Evolutionary conservation across 257 asterid genomes (phyloP), one percentile per base, ranked within the genome.

Genomic region (Solanum paucissectum): DNA sequence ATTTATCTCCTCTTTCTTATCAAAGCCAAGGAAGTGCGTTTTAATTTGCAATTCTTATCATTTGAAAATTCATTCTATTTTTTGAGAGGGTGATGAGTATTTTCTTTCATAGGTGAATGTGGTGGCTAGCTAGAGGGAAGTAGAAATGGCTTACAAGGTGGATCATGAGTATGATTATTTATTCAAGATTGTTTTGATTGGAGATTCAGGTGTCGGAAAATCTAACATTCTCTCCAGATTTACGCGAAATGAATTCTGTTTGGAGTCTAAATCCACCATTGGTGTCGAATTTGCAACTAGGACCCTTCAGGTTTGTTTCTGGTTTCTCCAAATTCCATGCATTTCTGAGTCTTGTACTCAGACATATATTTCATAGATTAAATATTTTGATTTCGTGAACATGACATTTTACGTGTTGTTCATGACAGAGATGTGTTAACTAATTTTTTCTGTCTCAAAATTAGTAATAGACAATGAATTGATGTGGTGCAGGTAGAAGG

Each of bases 241-340:
- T 76, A 90, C 93, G 5, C 84, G 92, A 46, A 91, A 91, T 40
- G 94, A 92, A 86, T 91, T 92, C 84, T 89, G 89, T 68, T 84
- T 92, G 87, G 92, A 92, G 83, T 91, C 92, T 34, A 92, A 91
- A 87, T 91, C 94, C 38, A 92, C 94, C 89, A 90, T 91, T 12
- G 94, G 94, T 27, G 93, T 91, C 34, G 92, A 92, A 87, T 92
- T 92, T 55, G 93, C 92, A 6, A 92, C 94, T 8, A 89, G 93
- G 76, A 92, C 93, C 82, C 91, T 91, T 55, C 92, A 91, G 93
- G 93, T 91, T 81, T 25, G 87, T 42, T 85, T 38, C 38, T 46
- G 8, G 21, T n/a, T 46, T 49, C 64, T 49, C 38, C 40, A 81
- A 16, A 18, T 46, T 46, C 42, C 29, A 46, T 18, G 68, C 36